Percentiles rank a stretch among this genome's conserved stretches.
phyloP scores from a whole-genome alignment of 2,329 filamentous ascomycete genomes.

The Alternaria atra region DNA sequence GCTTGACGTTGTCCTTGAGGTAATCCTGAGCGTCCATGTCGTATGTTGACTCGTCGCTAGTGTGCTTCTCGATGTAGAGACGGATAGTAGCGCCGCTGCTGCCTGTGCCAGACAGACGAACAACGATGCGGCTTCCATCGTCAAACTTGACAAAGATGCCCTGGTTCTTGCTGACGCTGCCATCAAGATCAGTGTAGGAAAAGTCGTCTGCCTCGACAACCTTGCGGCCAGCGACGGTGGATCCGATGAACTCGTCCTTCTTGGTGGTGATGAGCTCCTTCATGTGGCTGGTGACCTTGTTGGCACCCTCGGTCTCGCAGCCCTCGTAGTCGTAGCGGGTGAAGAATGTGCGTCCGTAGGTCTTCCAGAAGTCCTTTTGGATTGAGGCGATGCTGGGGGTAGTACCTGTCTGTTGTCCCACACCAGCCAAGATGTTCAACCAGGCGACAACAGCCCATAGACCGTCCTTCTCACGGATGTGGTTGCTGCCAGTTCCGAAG shows the following conservation, averaged over 20 bases:
- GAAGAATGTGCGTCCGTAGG: slow-evolving; percentile 98
- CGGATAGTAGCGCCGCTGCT: slow-evolving; percentile 96
- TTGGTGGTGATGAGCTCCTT: slow-evolving; percentile 76
- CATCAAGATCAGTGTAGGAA: slow-evolving; percentile 98
- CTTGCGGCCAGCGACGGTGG: slow-evolving; percentile 81
- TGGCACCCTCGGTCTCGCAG: slow-evolving; percentile 88
- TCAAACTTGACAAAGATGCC: slow-evolving; percentile 95
- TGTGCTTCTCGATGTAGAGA: slow-evolving; percentile 96
- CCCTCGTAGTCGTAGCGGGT: slow-evolving; percentile 99
- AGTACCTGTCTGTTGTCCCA: slow-evolving; percentile 81
- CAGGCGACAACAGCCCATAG: slow-evolving; percentile 97
- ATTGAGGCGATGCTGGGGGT: slow-evolving; percentile 95
- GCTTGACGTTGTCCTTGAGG: slow-evolving; percentile 85
- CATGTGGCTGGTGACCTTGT: slow-evolving; percentile 86
- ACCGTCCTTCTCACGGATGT: slow-evolving; percentile 98
- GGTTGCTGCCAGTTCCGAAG: slow-evolving; percentile 97
- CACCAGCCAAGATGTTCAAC: slow-evolving; percentile 97
- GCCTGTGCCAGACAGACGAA: slow-evolving; percentile 92
- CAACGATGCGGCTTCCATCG: slow-evolving; percentile 92
- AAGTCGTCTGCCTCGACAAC: slow-evolving; percentile 94
- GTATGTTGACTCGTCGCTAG: slow-evolving; percentile 79
- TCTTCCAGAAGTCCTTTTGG: slow-evolving; percentile 96
- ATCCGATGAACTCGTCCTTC: slow-evolving; percentile 80
- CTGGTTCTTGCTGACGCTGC: slow-evolving; percentile 94
- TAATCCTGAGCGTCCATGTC: slow-evolving; percentile 89